Evolutionary conservation across 108 stramenopile species (phyloP).

Genomic region (Thalassiosira profunda): DNA sequence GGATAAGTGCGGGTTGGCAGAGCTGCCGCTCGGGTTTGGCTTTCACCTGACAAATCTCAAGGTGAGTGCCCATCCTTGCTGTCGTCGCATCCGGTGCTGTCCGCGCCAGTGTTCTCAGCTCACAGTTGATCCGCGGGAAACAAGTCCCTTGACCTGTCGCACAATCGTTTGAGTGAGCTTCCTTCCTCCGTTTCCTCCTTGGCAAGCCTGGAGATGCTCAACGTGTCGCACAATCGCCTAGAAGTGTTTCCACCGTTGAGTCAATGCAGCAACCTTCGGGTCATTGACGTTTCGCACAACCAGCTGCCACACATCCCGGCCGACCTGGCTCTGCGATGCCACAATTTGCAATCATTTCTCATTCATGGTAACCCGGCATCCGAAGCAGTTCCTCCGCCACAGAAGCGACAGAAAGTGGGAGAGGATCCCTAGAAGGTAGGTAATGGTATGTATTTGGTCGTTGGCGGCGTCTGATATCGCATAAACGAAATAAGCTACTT

Average conservation of each 20-base stretch:
- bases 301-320: conserved; percentile 22
- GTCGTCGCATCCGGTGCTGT: background rate
- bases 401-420: too few species aligned
- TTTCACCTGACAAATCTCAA: conserved; percentile 25
- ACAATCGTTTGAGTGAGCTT: conserved; percentile 26
- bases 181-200: conserved; percentile 26
- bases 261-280: conserved; percentile 23
- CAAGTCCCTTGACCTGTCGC: conserved; percentile 35
- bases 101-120: too few species aligned
- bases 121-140: too few species aligned
- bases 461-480: too few species aligned
- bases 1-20: conserved; percentile 10
- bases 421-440: too few species aligned
- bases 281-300: conserved; percentile 48
- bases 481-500: too few species aligned
- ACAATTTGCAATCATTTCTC: conserved; percentile 36
- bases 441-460: too few species aligned
- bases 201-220: conserved; percentile 22
- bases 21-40: conserved; percentile 39
- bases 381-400: too few species aligned
- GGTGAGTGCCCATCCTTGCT: conserved; percentile 16
- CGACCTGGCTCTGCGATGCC: conserved; percentile 39
- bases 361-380: conserved; percentile 41
- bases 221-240: conserved; percentile 38
- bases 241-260: conserved; percentile 16